A percentile compares a stretch with the other conserved stretches of the same genome.
Conservation (phyloP, 129 eudicot genomes). For the Flaveria brownii region DNA sequence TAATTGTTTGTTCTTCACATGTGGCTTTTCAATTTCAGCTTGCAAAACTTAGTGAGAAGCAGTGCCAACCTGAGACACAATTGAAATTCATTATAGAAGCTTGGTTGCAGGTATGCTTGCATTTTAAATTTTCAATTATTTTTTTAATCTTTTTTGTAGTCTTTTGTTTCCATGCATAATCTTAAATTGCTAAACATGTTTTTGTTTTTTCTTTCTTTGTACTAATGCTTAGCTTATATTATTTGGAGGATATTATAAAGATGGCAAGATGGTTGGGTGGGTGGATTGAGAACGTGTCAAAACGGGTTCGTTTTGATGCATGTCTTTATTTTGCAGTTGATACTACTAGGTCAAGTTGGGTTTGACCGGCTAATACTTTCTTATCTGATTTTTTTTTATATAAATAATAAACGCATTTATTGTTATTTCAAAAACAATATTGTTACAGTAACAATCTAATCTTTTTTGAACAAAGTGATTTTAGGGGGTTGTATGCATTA, state of each 20-base stretch:
- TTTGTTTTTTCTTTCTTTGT: neutral
- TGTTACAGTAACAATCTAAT: neutral
- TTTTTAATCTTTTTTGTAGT: neutral
- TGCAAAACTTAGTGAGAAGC: slow-evolving; percentile 60
- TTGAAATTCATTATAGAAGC: slow-evolving; percentile 65
- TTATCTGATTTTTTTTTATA: neutral
- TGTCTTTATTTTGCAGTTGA: neutral
- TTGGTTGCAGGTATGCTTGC: slow-evolving; percentile 65
- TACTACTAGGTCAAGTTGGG: neutral
- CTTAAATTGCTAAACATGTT: neutral
- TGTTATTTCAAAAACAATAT: neutral
- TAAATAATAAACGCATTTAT: neutral
- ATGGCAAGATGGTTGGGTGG: neutral
- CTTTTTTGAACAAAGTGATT: neutral
- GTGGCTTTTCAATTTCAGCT: slow-evolving; percentile 38
- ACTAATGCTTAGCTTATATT: neutral
- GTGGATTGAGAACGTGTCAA: neutral
- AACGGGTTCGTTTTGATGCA: neutral
- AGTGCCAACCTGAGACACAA: slow-evolving; percentile 65
- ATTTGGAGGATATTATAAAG: neutral
- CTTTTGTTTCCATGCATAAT: neutral
- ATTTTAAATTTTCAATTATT: neutral
- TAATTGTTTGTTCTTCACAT: neutral
- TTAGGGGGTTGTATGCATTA: neutral
- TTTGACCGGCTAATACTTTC: neutral